Evolutionary conservation across 108 stramenopile genomes (phyloP), one percentile per base, ranked within the genome.

Genomic region (Cafeteria roenbergensis): DNA sequence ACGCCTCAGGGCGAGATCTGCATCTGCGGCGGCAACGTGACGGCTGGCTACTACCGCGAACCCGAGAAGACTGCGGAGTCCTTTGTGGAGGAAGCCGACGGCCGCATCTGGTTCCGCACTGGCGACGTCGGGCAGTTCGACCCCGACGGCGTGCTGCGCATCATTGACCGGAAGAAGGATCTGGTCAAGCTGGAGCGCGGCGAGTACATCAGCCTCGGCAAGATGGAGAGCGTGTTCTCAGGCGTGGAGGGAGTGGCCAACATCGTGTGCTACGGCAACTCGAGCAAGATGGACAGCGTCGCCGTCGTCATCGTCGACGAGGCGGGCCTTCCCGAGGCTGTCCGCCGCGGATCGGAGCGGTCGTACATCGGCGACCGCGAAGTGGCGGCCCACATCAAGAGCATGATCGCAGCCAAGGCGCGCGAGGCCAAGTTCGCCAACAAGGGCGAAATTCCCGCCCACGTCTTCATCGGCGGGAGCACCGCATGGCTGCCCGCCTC

Each of bases 141-240:
- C 36, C 38, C 31, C 25, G 35, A 66, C 27, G 71, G 67, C 36
- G 65, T 34, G 17, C 21, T 70, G 9, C 26, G n/a, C 29, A 70
- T 70, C 69, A 51, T 70, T 34, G 69, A 70, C 53, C 69, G 69
- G 48, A 70, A 70, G 63, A 70, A 94, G 81, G 90, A 94, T 64
- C 81, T 92, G 60, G 90, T 92, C 76, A 93, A 91, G 75, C 78
- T 91, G 61, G 87, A 86, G 67, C 81, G 87, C 64, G 92, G 92
- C 27, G 92, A 93, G 72, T 93, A 93, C 72, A 80, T 93, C 52
- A 85, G 85, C 8, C 68, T 89, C 50, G 88, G 87, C 54, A 85
- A 82, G 66, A 87, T 89, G 85, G 88, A 89, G 56, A 84, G 83
- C 78, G 74, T 69, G 20, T 86, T 84, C 65, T 83, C 79, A 52